Evolutionary conservation across 139 green algal species (phyloP), one percentile per base, ranked within the genome.

Genomic region (Coccomyxa sp.): DNA sequence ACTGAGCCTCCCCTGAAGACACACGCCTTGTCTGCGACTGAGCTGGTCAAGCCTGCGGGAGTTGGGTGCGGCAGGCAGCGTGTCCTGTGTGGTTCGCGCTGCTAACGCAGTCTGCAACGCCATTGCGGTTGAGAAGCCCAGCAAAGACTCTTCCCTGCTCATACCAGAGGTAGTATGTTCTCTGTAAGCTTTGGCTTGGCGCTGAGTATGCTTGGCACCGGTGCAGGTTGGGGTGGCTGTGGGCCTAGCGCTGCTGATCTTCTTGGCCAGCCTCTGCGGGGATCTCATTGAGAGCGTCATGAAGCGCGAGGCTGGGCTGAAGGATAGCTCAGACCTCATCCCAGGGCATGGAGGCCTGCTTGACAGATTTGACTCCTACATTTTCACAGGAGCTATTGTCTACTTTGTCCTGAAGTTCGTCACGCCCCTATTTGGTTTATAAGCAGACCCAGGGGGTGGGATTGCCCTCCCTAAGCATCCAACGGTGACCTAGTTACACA

Each of bases 241-340:
- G 1, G 77, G 64, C n/a, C 39, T 91, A 55, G 88, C 82, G 36
- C 80, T 89, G 18, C 41, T 93, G 36, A 82, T 94, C 18, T 97
- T 97, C 73, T 87, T 94, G 68, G 88, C 87, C 55, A 90, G 79
- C 70, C 80, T 99, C n/a, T 98, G 98, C 84, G 97, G 97, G 3
- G 97, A 99, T 82, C 86, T 99, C 40, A 96, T 98, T n/a, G 97
- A 99, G 86, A 94, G 84, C 10, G 92, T 97, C 77, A 97, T 99
- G 86, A 99, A 99, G 89, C 88, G 97, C 6, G 95, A 98, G 36
- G 97, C 97, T 16, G 94, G 93, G 50, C 85, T 99, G 73, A 99
- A 99, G 89, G 94, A 98, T 81, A 93, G 91, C 54, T 92, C 93
- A 44, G 88, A 95, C 81, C 84, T 99, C 7, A 98, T 99, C 76